Evolutionary conservation across 2,329 filamentous ascomycete genomes (phyloP), one percentile per base, ranked within the genome.

Genomic region (Zymoseptoria brevis): DNA sequence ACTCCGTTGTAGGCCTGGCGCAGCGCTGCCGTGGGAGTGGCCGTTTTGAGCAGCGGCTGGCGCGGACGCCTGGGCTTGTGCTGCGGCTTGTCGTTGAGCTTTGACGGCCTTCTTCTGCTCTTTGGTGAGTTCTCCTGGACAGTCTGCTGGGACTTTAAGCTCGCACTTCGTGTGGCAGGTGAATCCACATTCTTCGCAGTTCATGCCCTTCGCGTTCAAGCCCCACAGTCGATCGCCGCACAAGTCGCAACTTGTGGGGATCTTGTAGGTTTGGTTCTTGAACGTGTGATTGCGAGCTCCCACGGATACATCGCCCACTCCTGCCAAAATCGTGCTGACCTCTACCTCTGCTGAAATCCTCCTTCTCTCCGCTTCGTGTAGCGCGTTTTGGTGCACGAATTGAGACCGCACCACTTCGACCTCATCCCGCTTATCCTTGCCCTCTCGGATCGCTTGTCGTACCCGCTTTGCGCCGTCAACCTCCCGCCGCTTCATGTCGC

Each of bases 141-240:
- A 99, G 71, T 96, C 90, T 7, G 94, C 89, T 0, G 94, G 91
- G 0, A 97, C 94, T 75, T 97, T 99, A 87, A 99, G 94, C 77
- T 99, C 90, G 73, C 94, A 99, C 77, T 99, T 99, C 79, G 87
- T 95, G 76, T 99, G 94, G 71, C 94, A 99, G 1, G 92, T 96
- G 76, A 96, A 99, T 35, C 95, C 94, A 70, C 94, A 99, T 73
- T 97, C 93, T 67, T 88, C 85, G 71, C 94, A 99, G 72, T 96
- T 92, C 71, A 96, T 95, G 0, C 94, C 94, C 76, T 99, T 99
- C 45, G 94, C 93, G 29, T 90, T 96, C 49, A 99, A 75, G 0
- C 94, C 94, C 94, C 94, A 99, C 72, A 99, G 96, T 26, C 94
- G 85, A 72, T 99, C 94, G 19, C 92, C 92, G 68, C 94, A 99